Percentiles rank a stretch among this genome's conserved stretches.
These are phyloP conservation scores for Populus trichocarpa DNA, from an alignment of 441 rosid genomes.

Conservation along the genomic window DNA sequence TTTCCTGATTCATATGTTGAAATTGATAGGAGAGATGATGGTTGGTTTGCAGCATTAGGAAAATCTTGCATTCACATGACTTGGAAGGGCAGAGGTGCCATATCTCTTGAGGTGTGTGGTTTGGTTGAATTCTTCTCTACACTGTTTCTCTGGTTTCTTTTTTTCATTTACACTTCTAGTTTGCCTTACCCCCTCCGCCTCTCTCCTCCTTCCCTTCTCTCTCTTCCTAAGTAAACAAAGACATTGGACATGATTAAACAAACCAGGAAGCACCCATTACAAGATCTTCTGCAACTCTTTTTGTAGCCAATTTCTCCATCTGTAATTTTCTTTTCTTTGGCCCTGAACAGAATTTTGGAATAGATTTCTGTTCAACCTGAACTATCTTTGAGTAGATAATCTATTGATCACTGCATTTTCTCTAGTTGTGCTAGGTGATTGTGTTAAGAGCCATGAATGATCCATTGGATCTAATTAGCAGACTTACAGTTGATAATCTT, in stretches of 20 bases:
- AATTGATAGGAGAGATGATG: slow-evolving; percentile 75
- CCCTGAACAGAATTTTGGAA: background rate
- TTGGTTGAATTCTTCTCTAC: background rate
- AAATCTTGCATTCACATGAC: slow-evolving; percentile 87
- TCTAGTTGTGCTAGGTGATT: background rate
- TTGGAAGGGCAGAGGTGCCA: slow-evolving; percentile 87
- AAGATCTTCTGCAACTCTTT: background rate
- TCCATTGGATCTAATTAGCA: background rate
- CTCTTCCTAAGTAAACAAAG: background rate
- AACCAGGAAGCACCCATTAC: background rate
- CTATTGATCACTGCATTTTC: background rate
- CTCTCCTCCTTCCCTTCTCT: background rate
- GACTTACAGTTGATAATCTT: background rate
- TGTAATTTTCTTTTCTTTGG: background rate
- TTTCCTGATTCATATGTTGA: background rate
- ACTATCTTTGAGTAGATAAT: background rate
- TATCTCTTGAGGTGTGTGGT: slow-evolving; percentile 74
- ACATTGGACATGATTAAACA: background rate
- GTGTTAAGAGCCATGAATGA: background rate
- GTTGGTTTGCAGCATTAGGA: slow-evolving; percentile 90
- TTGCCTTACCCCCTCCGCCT: background rate
- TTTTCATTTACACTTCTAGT: background rate
- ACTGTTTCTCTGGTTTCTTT: background rate
- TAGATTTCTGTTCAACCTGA: background rate
- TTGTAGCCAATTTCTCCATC: background rate